Conservation (phyloP, 2,329 filamentous ascomycete genomes). For the Gnomoniopsis sp. region DNA sequence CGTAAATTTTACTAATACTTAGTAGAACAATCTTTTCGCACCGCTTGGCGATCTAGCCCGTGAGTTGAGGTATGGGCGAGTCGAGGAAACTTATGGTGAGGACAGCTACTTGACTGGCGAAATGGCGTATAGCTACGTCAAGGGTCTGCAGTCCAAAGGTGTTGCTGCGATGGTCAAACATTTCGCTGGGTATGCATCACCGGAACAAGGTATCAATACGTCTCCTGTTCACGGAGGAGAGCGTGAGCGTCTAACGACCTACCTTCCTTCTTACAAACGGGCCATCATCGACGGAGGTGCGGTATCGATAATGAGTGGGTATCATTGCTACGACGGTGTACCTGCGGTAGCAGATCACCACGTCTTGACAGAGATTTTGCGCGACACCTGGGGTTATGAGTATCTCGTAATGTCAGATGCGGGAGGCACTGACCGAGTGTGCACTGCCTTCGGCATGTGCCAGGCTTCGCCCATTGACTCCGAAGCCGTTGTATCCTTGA, state of each 20-base stretch:
- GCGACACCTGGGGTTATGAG: conserved; percentile 70
- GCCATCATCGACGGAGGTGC: conserved; percentile 69
- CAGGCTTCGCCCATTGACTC: conserved; percentile 57
- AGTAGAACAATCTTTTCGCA: conserved; percentile 64
- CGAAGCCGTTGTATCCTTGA: conserved; percentile 55
- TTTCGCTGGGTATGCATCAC: conserved; percentile 65
- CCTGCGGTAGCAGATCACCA: conserved; percentile 64
- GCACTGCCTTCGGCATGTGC: conserved; percentile 63
- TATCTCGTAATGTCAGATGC: conserved; percentile 64
- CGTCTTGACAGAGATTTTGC: conserved; percentile 64
- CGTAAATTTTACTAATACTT: too few relatives aligned
- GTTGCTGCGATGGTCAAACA: conserved; percentile 75
- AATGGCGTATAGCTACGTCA: conserved; percentile 56
- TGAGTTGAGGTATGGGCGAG: conserved; percentile 67
- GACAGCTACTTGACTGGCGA: conserved; percentile 67
- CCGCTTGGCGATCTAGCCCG: conserved; percentile 69
- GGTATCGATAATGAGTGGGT: conserved; percentile 67
- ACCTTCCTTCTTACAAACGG: conserved; percentile 61
- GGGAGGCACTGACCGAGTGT: conserved; percentile 67
- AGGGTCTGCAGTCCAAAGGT: conserved; percentile 59
- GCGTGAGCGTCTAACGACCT: conserved; percentile 51
- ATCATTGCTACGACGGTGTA: conserved; percentile 71
- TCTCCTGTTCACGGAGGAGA: conserved; percentile 54
- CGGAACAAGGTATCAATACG: conserved; percentile 71
- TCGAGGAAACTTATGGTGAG: conserved; percentile 72